Base-by-base conservation (phyloP, 2,329 filamentous ascomycete genomes). In the Pseudocercospora macadamiae region DNA sequence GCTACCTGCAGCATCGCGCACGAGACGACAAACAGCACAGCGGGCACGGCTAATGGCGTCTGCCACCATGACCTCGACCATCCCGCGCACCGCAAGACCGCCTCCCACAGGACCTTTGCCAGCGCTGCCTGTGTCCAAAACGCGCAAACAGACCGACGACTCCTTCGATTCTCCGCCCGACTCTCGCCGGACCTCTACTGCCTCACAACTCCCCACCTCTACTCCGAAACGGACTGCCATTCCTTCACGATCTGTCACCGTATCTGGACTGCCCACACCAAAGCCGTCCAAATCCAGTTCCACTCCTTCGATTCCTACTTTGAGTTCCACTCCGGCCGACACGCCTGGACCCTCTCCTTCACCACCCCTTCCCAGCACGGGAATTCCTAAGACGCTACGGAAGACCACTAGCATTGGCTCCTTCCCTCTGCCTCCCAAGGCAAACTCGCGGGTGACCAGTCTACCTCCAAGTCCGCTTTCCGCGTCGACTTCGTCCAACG, bases 401-500 rank as follows among this genome's bases (percentile, higher is more conserved):
- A 96, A 96, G 76, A 90, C 90, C 1, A 89, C 96, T 70, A 97
- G 93, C 80, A 96, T 97, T 70, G 93, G 93, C 71, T 88, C 91
- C 1, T 97, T 97, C 71, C 93, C 93, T 26, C 90, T 96, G 64
- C 93, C 93, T 12, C 93, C 93, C 12, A 87, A 87, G 66, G 85
- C 82, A 83, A 54, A 81, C 77, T 54, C 82, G 83, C 64, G 68
- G 51, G 77, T 80, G 48, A 78, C 78, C 67, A 91, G 82, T 76
- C 79, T 86, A 57, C 90, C 84, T 52, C 85, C 82, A 55, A 84
- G 71, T 75, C 82, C 69, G 67, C 77, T 78, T 44, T 78, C 71
- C 53, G 74, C 83, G 16, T 78, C 76, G 59, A 84, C 83, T 37
- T 79, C 77, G 7, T 60, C 65, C 14, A 67, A 66, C 10, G 70